Conservation (phyloP, 2,329 filamentous ascomycete genomes). For the Fusarium sp. region DNA sequence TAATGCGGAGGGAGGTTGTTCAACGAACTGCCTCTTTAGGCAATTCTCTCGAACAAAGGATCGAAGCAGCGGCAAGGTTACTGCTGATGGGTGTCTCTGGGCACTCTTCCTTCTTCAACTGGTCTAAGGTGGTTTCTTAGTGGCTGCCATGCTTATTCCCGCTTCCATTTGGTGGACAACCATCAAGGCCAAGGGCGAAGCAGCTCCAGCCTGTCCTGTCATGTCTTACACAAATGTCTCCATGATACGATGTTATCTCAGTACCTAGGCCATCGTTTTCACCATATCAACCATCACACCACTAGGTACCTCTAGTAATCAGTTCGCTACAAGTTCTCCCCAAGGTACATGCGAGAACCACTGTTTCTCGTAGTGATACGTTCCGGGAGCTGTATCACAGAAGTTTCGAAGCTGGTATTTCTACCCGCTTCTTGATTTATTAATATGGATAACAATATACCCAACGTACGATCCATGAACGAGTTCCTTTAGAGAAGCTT, state of each 20-base stretch:
- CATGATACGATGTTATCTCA: slow-evolving; percentile 29
- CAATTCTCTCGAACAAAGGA: slow-evolving; percentile 23
- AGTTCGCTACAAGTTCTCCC: neutral
- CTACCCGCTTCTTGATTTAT: neutral
- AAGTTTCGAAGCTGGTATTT: neutral
- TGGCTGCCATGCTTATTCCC: slow-evolving; percentile 2
- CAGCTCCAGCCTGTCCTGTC: neutral
- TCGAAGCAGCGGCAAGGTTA: slow-evolving; percentile 6
- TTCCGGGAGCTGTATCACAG: neutral
- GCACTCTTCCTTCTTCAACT: neutral
- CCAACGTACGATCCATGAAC: slow-evolving; percentile 11
- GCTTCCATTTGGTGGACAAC: neutral
- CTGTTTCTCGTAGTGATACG: neutral
- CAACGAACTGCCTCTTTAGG: slow-evolving; percentile 26
- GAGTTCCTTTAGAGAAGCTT: neutral
- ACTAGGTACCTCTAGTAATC: neutral
- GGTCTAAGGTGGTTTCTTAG: neutral
- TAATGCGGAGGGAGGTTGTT: neutral
- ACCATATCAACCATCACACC: neutral
- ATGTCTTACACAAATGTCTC: neutral
- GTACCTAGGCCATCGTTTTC: neutral
- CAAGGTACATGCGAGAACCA: neutral
- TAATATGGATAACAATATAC: neutral
- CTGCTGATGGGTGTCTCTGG: neutral
- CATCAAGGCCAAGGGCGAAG: neutral